These are phyloP conservation scores for Didymella segeticola DNA, from an alignment of 2,329 filamentous ascomycete species.

Conservation along the genomic window DNA sequence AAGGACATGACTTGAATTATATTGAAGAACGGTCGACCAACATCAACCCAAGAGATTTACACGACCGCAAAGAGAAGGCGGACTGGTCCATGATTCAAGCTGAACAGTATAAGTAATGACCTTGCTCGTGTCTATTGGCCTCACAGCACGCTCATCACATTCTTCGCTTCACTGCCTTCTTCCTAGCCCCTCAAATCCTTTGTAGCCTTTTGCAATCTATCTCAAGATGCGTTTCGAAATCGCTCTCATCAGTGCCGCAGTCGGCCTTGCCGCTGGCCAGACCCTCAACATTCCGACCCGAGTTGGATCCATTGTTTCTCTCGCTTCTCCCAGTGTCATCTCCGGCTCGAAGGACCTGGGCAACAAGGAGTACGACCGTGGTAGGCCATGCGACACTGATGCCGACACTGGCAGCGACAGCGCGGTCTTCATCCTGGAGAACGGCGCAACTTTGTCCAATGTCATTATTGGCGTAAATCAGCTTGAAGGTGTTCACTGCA, in stretches of 20 bases:
- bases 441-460: constrained; percentile 57
- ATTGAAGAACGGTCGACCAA: neutral
- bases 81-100: neutral
- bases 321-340: constrained; percentile 24
- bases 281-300: constrained; percentile 37
- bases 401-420: constrained; percentile 27
- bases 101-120: neutral
- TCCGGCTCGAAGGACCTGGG: constrained; percentile 18
- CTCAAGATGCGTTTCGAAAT: constrained; percentile 11
- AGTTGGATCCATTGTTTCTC: constrained; percentile 31
- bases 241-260: constrained; percentile 35
- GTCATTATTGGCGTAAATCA: constrained; percentile 60
- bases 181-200: too few relatives aligned
- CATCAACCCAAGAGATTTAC: too few relatives aligned
- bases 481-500: constrained; percentile 58
- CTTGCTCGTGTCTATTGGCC: neutral
- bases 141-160: neutral
- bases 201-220: too few relatives aligned
- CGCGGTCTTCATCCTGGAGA: constrained; percentile 58
- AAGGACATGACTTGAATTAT: neutral
- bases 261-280: constrained; percentile 34
- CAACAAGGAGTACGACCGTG: constrained; percentile 20
- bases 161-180: neutral
- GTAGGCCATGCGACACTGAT: constrained; percentile 15
- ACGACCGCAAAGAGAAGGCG: too few relatives aligned